phyloP scores from a whole-genome alignment of 1,284 basidiomycete genomes.

The Boletellus deceptivus region DNA sequence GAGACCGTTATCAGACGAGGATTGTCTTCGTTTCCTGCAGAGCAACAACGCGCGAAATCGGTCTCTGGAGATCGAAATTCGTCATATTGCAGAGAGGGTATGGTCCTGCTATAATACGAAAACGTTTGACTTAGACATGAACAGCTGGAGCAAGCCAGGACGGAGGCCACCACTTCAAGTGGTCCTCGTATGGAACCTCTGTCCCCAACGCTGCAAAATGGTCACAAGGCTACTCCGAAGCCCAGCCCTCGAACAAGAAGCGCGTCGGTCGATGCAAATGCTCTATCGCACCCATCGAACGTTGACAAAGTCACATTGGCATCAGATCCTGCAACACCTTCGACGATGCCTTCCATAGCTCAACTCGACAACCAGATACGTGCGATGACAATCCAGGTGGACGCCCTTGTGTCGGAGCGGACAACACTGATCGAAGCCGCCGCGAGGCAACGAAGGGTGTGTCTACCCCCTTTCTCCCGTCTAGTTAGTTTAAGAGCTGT shows the following conservation, averaged over 20 bases:
- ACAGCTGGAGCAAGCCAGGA: conserved; percentile 26
- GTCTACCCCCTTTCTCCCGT: neutral
- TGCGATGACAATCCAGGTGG: conserved; percentile 34
- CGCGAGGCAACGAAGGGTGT: conserved; percentile 25
- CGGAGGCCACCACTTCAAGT: conserved; percentile 1
- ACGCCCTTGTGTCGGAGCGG: conserved; percentile 39
- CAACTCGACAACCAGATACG: conserved; percentile 37
- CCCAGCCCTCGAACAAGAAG: conserved; percentile 20
- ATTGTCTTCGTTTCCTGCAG: conserved; percentile 42
- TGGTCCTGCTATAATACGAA: conserved; percentile 3
- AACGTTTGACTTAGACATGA: neutral
- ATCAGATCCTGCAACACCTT: conserved; percentile 3
- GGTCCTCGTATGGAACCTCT: neutral
- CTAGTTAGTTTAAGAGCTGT: neutral
- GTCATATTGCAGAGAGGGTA: conserved; percentile 40
- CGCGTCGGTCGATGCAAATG: conserved; percentile 24
- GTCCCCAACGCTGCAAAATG: neutral
- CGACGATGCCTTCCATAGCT: conserved; percentile 14
- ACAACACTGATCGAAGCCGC: conserved; percentile 29
- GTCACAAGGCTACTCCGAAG: neutral
- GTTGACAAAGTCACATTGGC: neutral
- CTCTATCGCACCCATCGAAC: conserved; percentile 5
- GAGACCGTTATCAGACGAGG: conserved; percentile 33
- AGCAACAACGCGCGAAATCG: conserved; percentile 42
- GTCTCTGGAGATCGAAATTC: conserved; percentile 46